Percentiles rank a stretch among this genome's conserved stretches.
phyloP scores from a whole-genome alignment of 805 yeast species.

The Danielia reshetovae region DNA sequence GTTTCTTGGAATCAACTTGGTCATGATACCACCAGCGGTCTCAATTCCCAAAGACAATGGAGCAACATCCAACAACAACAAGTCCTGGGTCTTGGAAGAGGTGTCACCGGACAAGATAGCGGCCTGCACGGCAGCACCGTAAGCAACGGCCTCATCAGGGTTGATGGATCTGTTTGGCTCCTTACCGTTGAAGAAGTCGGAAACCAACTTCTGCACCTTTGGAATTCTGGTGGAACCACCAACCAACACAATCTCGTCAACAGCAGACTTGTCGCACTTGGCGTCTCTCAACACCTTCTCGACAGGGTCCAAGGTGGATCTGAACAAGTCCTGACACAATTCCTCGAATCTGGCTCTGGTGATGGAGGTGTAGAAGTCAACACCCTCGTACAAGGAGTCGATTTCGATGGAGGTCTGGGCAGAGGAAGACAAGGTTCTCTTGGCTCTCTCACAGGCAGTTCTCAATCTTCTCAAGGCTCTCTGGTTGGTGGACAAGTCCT shows the following conservation, averaged over 20 bases:
- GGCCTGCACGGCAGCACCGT: constrained; percentile 96
- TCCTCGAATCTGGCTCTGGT: constrained; percentile 49
- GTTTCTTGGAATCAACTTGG: constrained; percentile 97
- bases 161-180: constrained; percentile 46
- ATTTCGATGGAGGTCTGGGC: constrained; percentile 42
- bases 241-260: constrained; percentile 45
- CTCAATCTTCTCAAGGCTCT: constrained; percentile 72
- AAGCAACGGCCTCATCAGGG: constrained; percentile 50
- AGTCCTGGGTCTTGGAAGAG: constrained; percentile 72
- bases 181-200: constrained; percentile 44
- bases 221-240: constrained; percentile 52
- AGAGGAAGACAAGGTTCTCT: constrained; percentile 42
- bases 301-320: constrained; percentile 45
- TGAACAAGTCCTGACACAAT: constrained; percentile 42
- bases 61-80: constrained; percentile 92
- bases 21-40: constrained; percentile 99
- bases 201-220: constrained; percentile 46
- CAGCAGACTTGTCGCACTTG: constrained; percentile 41
- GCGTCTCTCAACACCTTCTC: constrained; percentile 45
- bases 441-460: constrained; percentile 48
- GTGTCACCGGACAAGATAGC: constrained; percentile 88
- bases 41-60: constrained; percentile 97
- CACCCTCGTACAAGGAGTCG: constrained; percentile 46
- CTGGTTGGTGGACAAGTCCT: constrained; percentile 75
- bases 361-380: constrained; percentile 44